Conservation (phyloP, 2,329 filamentous ascomycete species). For the Chaetomium sp. region DNA sequence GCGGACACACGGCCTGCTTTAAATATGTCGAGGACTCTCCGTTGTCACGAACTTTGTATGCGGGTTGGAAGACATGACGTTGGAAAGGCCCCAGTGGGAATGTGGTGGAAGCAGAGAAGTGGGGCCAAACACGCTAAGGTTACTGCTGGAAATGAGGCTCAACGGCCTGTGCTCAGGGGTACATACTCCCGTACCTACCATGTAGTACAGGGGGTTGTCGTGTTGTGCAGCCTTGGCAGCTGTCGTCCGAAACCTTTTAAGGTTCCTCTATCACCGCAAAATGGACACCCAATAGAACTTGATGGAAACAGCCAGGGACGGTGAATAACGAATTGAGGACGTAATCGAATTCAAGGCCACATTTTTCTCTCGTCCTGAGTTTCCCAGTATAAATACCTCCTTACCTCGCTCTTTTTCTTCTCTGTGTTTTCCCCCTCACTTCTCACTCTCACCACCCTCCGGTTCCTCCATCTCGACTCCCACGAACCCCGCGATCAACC, state of each 20-base stretch:
- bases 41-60: not conserved
- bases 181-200: not conserved
- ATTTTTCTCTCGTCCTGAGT: too few relatives aligned
- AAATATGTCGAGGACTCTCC: too few relatives aligned
- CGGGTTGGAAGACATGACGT: not conserved
- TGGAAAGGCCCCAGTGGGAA: not conserved
- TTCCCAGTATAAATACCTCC: not conserved
- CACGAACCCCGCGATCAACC: constrained; percentile 6
- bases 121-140: too few relatives aligned
- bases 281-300: too few relatives aligned
- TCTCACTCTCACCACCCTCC: not conserved
- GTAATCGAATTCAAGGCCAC: too few relatives aligned
- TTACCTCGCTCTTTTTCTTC: not conserved
- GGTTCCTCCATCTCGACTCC: not conserved
- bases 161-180: not conserved
- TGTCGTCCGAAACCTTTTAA: too few relatives aligned
- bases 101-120: too few relatives aligned
- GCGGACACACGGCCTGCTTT: not conserved
- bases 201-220: not conserved
- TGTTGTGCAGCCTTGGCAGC: too few relatives aligned
- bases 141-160: too few relatives aligned
- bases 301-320: too few relatives aligned
- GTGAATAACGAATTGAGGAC: too few relatives aligned
- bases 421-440: not conserved
- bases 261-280: too few relatives aligned